Base-by-base conservation (phyloP, 2,329 filamentous ascomycete species). In the Tricladium varicosporioides region DNA sequence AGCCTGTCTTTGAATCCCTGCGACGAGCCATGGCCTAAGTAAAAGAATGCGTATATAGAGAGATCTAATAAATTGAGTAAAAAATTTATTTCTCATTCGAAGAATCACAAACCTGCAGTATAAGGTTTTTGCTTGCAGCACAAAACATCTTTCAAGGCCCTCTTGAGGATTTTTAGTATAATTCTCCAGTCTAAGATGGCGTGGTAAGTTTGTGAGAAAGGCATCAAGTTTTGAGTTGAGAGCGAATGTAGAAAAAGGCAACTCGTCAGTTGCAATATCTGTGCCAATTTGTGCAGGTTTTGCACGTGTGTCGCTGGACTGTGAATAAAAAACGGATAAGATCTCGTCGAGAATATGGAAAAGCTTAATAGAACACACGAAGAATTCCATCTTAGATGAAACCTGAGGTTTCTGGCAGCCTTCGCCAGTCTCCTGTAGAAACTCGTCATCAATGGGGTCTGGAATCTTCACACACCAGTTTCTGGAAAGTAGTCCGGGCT, bases 381-480 rank as follows among this genome's bases (percentile, higher is more conserved):
- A 63, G 3, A 64, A 48, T 2, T 54, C 63, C n/a, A 72, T 47
- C 1, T 61, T 61, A 1, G 70, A 70, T 4, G 63, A 63, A 1
- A 59, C 31, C 0, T 54, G 33, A 0, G 40, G 40, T 2, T 63
- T 67, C 32, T 72, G 69, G 1, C 11, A 18, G 9, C 62, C 69
- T 48, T 70, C 63, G 2, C 51, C 53, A 1, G 40, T 57, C 1
- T 52, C 40, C 2, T 60, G 63, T 0, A 72, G 46, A 33, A 65
- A 65, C 53, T 72, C 67, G 42, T 72, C 70, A 49, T 72, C 71
- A 31, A 72, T 69, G 0, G 59, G 42, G 0, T 56, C 54, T 11
- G 68, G 69, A 2, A 60, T 47, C 2, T 64, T 59, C 1, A 63
- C 55, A n/a, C 32, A 46, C 31, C 54, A 44, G 16, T 49, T 54